A percentile compares a stretch with the other conserved stretches of the same genome.
Evolutionary conservation across 306 rosid genomes (phyloP).

Genomic region (Mucuna pruriens): DNA sequence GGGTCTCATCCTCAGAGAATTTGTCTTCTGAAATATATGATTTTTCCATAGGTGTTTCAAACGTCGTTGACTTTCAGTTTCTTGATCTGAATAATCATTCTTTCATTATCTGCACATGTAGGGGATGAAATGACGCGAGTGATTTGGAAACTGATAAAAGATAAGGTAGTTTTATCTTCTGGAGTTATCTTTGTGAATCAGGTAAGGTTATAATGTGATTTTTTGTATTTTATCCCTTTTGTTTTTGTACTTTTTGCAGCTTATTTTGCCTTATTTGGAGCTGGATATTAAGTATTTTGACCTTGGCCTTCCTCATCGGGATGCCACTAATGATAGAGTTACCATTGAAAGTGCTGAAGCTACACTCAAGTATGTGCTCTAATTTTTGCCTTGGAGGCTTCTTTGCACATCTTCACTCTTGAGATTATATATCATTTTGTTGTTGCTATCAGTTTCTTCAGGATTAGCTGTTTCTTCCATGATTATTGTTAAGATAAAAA

Average conservation of each 20-base stretch:
- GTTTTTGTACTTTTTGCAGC: slow-evolving; percentile 38
- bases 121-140: slow-evolving; percentile 68
- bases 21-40: slow-evolving; percentile 1
- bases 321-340: slow-evolving; percentile 61
- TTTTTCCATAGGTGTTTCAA: slow-evolving; percentile 4
- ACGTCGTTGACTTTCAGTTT: not conserved
- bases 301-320: slow-evolving; percentile 60
- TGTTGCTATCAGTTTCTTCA: not conserved
- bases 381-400: not conserved
- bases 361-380: slow-evolving; percentile 51
- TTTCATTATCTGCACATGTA: slow-evolving; percentile 34
- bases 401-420: slow-evolving; percentile 13
- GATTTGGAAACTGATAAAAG: slow-evolving; percentile 59
- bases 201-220: not conserved
- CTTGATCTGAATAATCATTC: slow-evolving; percentile 9
- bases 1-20: not conserved
- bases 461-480: not conserved
- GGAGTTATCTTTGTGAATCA: not conserved
- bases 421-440: not conserved
- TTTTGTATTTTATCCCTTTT: not conserved
- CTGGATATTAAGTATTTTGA: slow-evolving; percentile 61
- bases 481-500: slow-evolving; percentile 10
- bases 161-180: slow-evolving; percentile 51
- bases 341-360: slow-evolving; percentile 70
- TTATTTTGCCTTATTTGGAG: slow-evolving; percentile 55